Percentiles rank a stretch among this genome's conserved stretches.
Evolutionary conservation across 2,329 filamentous ascomycete genomes (phyloP).

Genomic region (Trichoderma sp.): DNA sequence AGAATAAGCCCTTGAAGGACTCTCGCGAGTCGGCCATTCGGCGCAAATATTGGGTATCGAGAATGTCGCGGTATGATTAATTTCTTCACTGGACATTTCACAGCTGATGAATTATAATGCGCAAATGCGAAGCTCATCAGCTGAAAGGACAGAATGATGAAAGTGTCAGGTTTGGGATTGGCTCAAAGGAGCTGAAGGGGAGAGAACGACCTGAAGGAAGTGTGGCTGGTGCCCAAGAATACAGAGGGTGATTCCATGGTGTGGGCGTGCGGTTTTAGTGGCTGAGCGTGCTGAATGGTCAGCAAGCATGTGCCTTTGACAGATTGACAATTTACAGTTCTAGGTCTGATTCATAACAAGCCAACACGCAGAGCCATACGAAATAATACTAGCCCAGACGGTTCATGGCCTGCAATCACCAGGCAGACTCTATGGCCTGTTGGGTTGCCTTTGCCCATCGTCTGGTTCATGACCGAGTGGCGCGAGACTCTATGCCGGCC

Average conservation of each 20-base stretch:
- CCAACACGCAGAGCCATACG: neutral
- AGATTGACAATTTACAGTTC: neutral
- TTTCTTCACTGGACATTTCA: neutral
- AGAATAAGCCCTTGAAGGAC: conserved; percentile 25
- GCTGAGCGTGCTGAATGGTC: neutral
- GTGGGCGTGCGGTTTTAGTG: neutral
- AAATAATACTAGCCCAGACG: neutral
- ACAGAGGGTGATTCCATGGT: neutral
- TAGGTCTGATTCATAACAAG: neutral
- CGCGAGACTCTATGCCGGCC: neutral
- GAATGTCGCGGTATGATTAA: neutral
- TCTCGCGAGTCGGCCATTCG: conserved; percentile 25
- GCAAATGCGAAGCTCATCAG: neutral
- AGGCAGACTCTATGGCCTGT: neutral
- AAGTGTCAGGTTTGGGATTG: neutral
- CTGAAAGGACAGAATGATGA: neutral
- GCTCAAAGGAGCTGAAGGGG: neutral
- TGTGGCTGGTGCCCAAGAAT: conserved; percentile 5
- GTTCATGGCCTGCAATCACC: neutral
- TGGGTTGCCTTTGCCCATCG: neutral
- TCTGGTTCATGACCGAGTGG: neutral
- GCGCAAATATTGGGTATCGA: neutral
- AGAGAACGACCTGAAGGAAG: conserved; percentile 2
- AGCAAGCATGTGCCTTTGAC: neutral
- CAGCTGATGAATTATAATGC: neutral